These are phyloP conservation scores for Sarocladium kiliense DNA, from an alignment of 2,329 filamentous ascomycete genomes.

Conservation along the genomic window DNA sequence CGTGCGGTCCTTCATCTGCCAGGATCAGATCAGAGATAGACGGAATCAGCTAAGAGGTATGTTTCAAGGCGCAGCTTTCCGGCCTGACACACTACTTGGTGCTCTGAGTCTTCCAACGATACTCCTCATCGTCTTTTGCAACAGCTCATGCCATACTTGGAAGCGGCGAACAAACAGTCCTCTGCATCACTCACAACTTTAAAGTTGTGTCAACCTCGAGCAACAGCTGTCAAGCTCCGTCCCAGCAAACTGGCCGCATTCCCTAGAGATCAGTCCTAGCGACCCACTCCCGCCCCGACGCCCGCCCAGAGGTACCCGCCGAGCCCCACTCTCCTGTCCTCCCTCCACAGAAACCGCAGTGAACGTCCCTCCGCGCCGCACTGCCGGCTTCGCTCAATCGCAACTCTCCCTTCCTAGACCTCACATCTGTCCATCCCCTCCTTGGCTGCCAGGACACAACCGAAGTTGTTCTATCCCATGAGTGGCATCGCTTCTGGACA, in stretches of 20 bases:
- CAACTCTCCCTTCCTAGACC: background rate
- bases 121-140: too few relatives aligned
- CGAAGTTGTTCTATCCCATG: background rate
- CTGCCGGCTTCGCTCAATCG: background rate
- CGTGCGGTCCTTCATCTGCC: too few relatives aligned
- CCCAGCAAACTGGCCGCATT: background rate
- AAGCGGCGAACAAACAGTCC: too few relatives aligned
- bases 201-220: background rate
- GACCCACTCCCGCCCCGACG: constrained; percentile 6
- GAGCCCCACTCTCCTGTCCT: background rate
- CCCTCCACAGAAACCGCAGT: background rate
- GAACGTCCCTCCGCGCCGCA: background rate
- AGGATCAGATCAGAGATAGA: too few relatives aligned
- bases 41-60: too few relatives aligned
- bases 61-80: too few relatives aligned
- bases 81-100: too few relatives aligned
- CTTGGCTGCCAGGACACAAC: background rate
- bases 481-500: background rate
- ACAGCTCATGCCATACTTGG: too few relatives aligned
- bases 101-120: too few relatives aligned
- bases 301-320: background rate
- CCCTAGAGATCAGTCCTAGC: background rate
- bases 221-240: background rate
- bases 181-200: too few relatives aligned
- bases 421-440: background rate